Evolutionary conservation across 2,329 filamentous ascomycete species (phyloP).

Genomic region (Botrytis galanthina): DNA sequence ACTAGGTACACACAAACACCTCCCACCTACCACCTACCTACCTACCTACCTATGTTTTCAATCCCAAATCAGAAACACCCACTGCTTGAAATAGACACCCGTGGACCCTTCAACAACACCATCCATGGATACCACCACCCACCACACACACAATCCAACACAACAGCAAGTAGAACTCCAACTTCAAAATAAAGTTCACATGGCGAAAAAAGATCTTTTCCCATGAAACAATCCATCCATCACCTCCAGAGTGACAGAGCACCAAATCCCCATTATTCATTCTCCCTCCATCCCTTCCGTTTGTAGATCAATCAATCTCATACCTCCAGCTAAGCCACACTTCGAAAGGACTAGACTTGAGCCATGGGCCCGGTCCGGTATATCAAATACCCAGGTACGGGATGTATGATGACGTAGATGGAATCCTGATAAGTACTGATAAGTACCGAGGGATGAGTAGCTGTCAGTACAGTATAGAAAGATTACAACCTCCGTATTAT

Average conservation of each 20-base stretch:
- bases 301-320: neutral
- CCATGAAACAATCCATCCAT: neutral
- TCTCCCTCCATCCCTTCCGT: no score
- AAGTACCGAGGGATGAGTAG: neutral
- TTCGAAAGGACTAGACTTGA: neutral
- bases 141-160: neutral
- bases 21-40: no score
- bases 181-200: neutral
- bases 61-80: neutral
- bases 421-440: neutral
- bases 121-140: no score
- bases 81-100: neutral
- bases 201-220: neutral
- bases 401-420: neutral
- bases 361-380: neutral
- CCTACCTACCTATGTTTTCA: neutral
- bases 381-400: neutral
- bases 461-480: neutral
- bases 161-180: neutral
- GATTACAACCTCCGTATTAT: no score
- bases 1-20: no score
- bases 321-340: neutral
- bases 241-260: neutral
- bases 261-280: neutral
- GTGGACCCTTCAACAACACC: no score